phyloP scores from a whole-genome alignment of 1,284 basidiomycete genomes.

The Butyriboletus appendiculatus region DNA sequence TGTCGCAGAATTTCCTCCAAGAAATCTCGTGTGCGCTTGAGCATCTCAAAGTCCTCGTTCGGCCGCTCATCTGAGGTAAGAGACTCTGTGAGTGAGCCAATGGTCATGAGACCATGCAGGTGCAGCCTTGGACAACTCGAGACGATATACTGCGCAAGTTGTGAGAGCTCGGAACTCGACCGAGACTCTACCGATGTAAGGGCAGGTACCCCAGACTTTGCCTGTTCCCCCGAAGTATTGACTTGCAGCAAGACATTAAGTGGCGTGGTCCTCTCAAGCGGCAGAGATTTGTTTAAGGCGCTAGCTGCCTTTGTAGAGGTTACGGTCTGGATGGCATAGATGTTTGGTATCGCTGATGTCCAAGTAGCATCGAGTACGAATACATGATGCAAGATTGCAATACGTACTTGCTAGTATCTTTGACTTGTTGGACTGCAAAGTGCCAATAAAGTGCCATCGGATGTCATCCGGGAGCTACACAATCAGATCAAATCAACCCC shows the following conservation, averaged over 20 bases:
- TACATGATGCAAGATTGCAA: not conserved
- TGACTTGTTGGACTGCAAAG: constrained; percentile 93
- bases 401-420: constrained; percentile 80
- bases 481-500: constrained; percentile 3
- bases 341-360: constrained; percentile 78
- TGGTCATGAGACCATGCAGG: constrained; percentile 94
- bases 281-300: constrained; percentile 78
- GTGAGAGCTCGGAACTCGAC: constrained; percentile 52
- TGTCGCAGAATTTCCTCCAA: constrained; percentile 50
- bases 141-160: constrained; percentile 76
- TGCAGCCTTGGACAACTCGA: constrained; percentile 71
- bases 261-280: constrained; percentile 43
- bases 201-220: constrained; percentile 85
- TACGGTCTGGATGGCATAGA: constrained; percentile 91
- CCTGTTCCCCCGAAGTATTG: constrained; percentile 92
- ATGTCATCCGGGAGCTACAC: constrained; percentile 78
- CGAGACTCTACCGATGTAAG: constrained; percentile 28
- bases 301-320: constrained; percentile 84
- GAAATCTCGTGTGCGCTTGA: constrained; percentile 63
- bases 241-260: constrained; percentile 84
- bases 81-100: constrained; percentile 81
- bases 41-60: constrained; percentile 83
- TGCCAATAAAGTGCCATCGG: constrained; percentile 97
- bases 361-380: constrained; percentile 6
- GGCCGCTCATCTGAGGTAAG: constrained; percentile 54